phyloP scores from a whole-genome alignment of 192 early-diverging fungal species.

The Gamsiella multidivaricata region DNA sequence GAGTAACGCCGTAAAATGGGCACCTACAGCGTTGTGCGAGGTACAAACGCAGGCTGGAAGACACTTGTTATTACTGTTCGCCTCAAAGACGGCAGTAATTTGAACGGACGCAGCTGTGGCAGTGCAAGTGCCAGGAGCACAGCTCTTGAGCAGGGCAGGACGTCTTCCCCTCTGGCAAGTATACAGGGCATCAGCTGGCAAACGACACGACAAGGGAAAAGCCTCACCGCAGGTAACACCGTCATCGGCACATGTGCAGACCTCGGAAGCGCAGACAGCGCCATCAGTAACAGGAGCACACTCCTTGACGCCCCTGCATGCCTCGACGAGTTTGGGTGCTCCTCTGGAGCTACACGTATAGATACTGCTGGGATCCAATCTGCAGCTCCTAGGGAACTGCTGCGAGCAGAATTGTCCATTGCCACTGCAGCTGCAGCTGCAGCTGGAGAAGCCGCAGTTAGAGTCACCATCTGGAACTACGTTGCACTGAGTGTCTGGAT shows the following conservation, averaged over 20 bases:
- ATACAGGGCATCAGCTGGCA: background rate
- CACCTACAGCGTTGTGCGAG: background rate
- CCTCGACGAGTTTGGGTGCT: background rate
- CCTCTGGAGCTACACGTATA: slow-evolving; percentile 1
- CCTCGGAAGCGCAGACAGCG: slow-evolving; percentile 1
- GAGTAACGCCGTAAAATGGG: no score
- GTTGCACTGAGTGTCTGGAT: slow-evolving; percentile 8
- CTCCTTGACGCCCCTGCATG: background rate
- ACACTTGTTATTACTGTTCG: background rate
- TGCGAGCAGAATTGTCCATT: slow-evolving; percentile 2
- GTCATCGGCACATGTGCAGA: slow-evolving; percentile 10
- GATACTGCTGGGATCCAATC: slow-evolving; percentile 1
- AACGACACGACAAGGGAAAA: slow-evolving; percentile 1
- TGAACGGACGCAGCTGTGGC: slow-evolving; percentile 6
- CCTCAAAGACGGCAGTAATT: background rate
- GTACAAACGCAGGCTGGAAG: background rate
- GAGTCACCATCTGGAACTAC: background rate
- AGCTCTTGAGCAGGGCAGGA: background rate
- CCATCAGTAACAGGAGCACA: slow-evolving; percentile 17
- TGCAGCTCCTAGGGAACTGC: slow-evolving; percentile 10
- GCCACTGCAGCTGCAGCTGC: slow-evolving; percentile 11
- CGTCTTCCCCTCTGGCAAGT: slow-evolving; percentile 4
- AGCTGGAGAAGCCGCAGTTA: slow-evolving; percentile 1
- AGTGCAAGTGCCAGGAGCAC: background rate
- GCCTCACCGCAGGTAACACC: slow-evolving; percentile 16